Conservation (phyloP, 2,329 filamentous ascomycete genomes). For the Didymella glomerata region DNA sequence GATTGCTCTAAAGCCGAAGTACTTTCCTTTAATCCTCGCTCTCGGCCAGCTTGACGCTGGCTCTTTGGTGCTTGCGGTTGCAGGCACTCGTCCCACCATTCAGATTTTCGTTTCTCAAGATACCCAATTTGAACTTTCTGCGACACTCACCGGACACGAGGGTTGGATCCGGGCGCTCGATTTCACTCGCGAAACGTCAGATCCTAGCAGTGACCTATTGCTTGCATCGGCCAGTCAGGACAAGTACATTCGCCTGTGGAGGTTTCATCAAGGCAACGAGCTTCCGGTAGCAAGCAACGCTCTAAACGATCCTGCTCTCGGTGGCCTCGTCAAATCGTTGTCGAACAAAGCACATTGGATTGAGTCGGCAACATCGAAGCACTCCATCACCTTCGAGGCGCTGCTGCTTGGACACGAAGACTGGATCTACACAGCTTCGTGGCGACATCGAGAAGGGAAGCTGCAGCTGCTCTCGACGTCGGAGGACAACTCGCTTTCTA, state of each 20-base stretch:
- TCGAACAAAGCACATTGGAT: conserved; percentile 91
- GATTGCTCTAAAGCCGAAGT: conserved; percentile 76
- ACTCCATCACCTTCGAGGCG: conserved; percentile 90
- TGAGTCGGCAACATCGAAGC: conserved; percentile 65
- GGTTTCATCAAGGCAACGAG: conserved; percentile 75
- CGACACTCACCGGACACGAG: conserved; percentile 87
- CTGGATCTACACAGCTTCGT: conserved; percentile 92
- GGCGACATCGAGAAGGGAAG: conserved; percentile 66
- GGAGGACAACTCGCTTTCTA: conserved; percentile 90
- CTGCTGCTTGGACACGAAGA: conserved; percentile 94
- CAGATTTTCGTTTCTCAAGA: conserved; percentile 75
- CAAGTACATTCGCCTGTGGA: conserved; percentile 95
- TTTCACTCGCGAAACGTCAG: conserved; percentile 71
- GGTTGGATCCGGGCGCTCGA: conserved; percentile 91
- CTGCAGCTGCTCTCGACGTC: conserved; percentile 86
- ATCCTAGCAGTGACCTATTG: conserved; percentile 71
- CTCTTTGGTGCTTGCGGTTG: conserved; percentile 77
- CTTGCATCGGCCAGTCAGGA: conserved; percentile 96
- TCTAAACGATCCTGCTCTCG: conserved; percentile 64
- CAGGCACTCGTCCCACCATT: conserved; percentile 82
- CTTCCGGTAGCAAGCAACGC: conserved; percentile 65
- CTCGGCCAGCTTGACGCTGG: conserved; percentile 67
- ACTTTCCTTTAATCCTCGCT: conserved; percentile 81
- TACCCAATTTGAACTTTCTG: conserved; percentile 71
- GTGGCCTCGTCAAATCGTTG: conserved; percentile 73